Conservation (phyloP, 2,329 filamentous ascomycete species). For the Apiospora marii region DNA sequence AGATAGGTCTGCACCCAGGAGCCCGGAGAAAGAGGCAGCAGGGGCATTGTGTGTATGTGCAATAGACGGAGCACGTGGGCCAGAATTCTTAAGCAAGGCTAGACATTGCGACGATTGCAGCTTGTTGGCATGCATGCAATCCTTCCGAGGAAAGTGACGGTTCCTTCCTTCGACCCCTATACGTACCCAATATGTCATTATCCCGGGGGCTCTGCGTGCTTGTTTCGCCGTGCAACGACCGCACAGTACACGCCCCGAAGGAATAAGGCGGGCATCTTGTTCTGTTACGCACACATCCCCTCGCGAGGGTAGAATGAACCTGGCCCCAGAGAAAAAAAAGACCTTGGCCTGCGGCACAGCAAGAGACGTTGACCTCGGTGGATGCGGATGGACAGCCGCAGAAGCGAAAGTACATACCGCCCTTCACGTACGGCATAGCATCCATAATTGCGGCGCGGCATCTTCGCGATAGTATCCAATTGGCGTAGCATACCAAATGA, state of each 20-base stretch:
- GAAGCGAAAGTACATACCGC: not conserved
- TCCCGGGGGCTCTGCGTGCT: not conserved
- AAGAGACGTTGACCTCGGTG: not conserved
- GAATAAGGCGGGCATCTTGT: not conserved
- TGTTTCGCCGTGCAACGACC: not conserved
- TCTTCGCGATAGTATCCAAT: not conserved
- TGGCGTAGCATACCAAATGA: not conserved
- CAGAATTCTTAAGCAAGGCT: not conserved
- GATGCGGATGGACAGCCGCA: not conserved
- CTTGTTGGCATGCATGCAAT: not conserved
- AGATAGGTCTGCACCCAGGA: not conserved
- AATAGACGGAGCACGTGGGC: not conserved
- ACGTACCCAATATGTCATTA: not conserved
- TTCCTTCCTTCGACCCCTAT: too few relatives aligned
- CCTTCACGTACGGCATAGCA: not conserved
- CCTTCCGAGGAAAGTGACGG: not conserved
- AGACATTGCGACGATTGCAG: not conserved
- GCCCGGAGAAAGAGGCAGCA: not conserved
- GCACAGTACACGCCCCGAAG: not conserved
- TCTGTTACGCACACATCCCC: not conserved
- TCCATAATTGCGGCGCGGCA: not conserved
- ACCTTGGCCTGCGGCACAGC: constrained; percentile 9
- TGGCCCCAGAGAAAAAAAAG: not conserved
- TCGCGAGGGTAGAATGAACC: not conserved
- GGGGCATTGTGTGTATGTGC: not conserved